Evolutionary conservation across 2,329 filamentous ascomycete genomes (phyloP).

Genomic region (Penicillium concentricum): DNA sequence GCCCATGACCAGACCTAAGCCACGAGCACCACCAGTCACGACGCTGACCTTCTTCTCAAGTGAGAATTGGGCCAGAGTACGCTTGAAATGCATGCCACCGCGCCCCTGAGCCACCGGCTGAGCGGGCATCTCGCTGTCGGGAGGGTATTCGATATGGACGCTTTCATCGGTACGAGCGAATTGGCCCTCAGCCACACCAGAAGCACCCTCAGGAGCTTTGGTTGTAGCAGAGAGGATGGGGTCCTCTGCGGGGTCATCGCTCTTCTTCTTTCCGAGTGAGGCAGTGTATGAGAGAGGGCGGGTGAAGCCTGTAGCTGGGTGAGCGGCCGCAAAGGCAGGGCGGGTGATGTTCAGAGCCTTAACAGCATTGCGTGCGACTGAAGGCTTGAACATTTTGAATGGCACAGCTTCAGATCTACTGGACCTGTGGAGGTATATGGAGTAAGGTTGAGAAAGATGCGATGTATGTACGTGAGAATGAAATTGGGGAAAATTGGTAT

Average conservation of each 20-base stretch:
- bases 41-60: constrained; percentile 79
- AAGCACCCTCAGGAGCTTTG: constrained; percentile 30
- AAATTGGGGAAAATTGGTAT: background rate
- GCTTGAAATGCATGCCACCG: constrained; percentile 78
- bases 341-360: constrained; percentile 20
- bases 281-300: constrained; percentile 34
- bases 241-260: constrained; percentile 28
- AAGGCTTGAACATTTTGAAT: constrained; percentile 30
- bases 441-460: background rate
- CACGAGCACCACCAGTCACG: constrained; percentile 86
- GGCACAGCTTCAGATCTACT: background rate
- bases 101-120: constrained; percentile 70
- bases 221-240: constrained; percentile 29
- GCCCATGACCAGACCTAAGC: constrained; percentile 87
- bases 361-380: constrained; percentile 27
- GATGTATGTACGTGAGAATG: background rate
- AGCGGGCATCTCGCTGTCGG: constrained; percentile 69
- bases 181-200: constrained; percentile 57
- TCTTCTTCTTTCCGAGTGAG: constrained; percentile 25
- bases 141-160: constrained; percentile 76
- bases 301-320: constrained; percentile 18
- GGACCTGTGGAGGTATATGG: background rate
- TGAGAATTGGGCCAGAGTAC: constrained; percentile 81
- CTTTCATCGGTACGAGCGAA: constrained; percentile 78
- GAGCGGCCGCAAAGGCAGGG: constrained; percentile 4